Base-by-base conservation (phyloP, 169 alveolate species). In the Cryptosporidium canis region DNA sequence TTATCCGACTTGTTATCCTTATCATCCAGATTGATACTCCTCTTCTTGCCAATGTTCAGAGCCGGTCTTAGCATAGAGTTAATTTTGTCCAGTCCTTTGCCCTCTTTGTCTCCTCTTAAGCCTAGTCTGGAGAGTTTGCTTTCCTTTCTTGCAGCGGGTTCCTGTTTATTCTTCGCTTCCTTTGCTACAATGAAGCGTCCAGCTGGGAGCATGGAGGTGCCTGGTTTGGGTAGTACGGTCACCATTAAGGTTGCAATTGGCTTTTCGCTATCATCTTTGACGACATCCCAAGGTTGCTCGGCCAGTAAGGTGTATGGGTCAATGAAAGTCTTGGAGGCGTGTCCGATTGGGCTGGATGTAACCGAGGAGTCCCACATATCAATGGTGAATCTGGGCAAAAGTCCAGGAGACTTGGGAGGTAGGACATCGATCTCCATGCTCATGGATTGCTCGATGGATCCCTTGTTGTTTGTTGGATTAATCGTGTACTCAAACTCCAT, bases 171-270 rank as follows among this genome's bases (percentile, higher is more conserved):
- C 66, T 77, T 77, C n/a, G 77, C 9, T 18, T 39, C 90, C 21
- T 83, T 91, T 7, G 90, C 91, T 4, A 83, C 70, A 18, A 66
- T 87, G 58, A 92, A 92, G 2, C 92, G 65, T n/a, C 91, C 94
- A 1, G 96, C 96, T 14, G 96, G 96, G n/a, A 94, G 91, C 85
- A 87, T 91, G 0, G 96, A 67, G 33, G 87, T 83, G 21, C 51
- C 71, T 44, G 96, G 96, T 12, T 55, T 70, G 35, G 95, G 93
- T 45, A 56, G 37, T 2, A 94, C 94, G 18, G 94, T 83, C 44
- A 94, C 94, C 45, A 92, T 85, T 24, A 92, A 63, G 70, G 90
- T 92, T 1, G 96, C 96, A 33, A 92, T 83, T 35, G 66, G 44
- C 33, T 77, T 77, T 11, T 58, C 72, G 5, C 55, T 41, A 2